Evolutionary conservation across 2,329 filamentous ascomycete species (phyloP).

Genomic region (Fonsecaea erecta): DNA sequence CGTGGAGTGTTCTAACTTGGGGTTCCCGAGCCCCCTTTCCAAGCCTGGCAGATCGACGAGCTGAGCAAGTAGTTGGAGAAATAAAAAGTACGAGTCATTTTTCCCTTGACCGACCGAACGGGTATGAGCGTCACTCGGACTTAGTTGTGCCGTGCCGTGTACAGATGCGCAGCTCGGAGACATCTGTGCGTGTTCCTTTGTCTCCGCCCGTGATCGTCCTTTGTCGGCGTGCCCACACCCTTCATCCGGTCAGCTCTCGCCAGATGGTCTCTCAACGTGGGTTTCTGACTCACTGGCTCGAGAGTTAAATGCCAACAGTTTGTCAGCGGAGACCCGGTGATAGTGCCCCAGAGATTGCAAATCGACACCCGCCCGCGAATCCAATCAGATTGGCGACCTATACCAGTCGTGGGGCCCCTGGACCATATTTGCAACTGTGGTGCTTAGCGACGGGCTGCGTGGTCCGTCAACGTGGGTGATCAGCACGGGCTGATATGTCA

Average conservation of each 20-base stretch:
- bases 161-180: not conserved
- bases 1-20: conserved; percentile 2
- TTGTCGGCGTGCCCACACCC: not conserved
- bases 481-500: not conserved
- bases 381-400: not conserved
- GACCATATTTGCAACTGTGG: not conserved
- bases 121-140: conserved; percentile 13
- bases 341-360: conserved; percentile 4
- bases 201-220: conserved; percentile 2
- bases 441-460: not conserved
- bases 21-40: not conserved
- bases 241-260: conserved; percentile 6
- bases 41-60: conserved; percentile 13
- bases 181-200: not conserved
- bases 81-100: conserved; percentile 11
- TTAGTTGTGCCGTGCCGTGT: conserved; percentile 18
- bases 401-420: not conserved
- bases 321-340: conserved; percentile 10
- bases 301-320: conserved; percentile 1
- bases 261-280: not conserved
- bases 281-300: not conserved
- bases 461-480: not conserved
- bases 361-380: not conserved
- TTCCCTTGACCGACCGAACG: not conserved
- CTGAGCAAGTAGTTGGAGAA: conserved; percentile 6